Evolutionary conservation across 495 filamentous ascomycete genomes (phyloP).

Genomic region (Elaphomyces granulatus): DNA sequence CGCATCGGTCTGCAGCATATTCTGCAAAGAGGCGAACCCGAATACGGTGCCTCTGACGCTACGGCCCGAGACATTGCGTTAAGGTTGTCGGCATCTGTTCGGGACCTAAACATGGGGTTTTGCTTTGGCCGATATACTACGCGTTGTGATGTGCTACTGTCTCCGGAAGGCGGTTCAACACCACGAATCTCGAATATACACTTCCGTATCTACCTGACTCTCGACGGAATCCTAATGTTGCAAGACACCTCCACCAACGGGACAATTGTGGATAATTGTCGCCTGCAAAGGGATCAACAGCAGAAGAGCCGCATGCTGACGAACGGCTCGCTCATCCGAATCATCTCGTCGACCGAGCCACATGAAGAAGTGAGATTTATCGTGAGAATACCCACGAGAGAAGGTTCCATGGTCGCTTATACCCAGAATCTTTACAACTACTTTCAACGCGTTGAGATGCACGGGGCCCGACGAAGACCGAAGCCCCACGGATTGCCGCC

Average conservation of each 20-base stretch:
- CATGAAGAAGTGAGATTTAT: constrained; percentile 56
- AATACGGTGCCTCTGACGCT: constrained; percentile 28
- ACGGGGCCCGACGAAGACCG: constrained; percentile 12
- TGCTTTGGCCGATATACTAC: constrained; percentile 62
- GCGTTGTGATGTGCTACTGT: constrained; percentile 62
- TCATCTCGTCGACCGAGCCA: constrained; percentile 38
- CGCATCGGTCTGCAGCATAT: constrained; percentile 41
- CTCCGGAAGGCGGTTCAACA: constrained; percentile 34
- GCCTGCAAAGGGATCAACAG: constrained; percentile 38
- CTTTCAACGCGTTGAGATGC: constrained; percentile 24
- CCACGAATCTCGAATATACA: constrained; percentile 72
- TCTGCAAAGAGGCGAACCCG: constrained; percentile 30
- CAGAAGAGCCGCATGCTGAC: constrained; percentile 46
- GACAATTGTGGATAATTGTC: constrained; percentile 60
- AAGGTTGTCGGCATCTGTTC: constrained; percentile 56
- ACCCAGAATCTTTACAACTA: constrained; percentile 43
- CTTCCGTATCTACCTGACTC: constrained; percentile 79
- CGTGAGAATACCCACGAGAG: constrained; percentile 65
- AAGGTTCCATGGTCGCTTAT: constrained; percentile 44
- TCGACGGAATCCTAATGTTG: constrained; percentile 69
- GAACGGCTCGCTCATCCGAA: constrained; percentile 56
- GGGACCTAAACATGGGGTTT: constrained; percentile 54
- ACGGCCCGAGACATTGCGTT: constrained; percentile 56
- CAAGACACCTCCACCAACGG: constrained; percentile 89
- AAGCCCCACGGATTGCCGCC: constrained; percentile 15